Evolutionary conservation across 805 yeast genomes (phyloP), one percentile per base, ranked within the genome.

Genomic region (Starmerella roubikii): DNA sequence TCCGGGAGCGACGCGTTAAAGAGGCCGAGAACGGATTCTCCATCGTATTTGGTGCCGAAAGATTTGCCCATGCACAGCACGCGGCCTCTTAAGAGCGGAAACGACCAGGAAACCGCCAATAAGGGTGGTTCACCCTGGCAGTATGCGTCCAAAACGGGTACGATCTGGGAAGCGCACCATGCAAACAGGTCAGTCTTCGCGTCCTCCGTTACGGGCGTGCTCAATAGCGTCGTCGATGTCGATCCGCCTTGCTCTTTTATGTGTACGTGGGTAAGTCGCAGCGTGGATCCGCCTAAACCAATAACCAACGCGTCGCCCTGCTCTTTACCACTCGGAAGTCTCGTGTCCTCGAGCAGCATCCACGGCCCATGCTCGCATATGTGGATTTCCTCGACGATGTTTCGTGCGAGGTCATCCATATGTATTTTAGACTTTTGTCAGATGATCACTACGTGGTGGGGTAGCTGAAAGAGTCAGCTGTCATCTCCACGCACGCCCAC

Each of bases 231-330:
- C 12, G 17, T 33, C 7, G 41, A 34, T 11, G 23, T 11, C 15
- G 29, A n/a, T 12, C 21, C 6, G 27, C 24, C 15, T 9, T 31
- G 8, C 11, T 26, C 22, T 12, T 34, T 5, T 1, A 40, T 15
- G 10, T 7, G 3, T 3, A 46, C 44, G 2, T 28, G 18, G 12
- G 46, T 37, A 10, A 50, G 38, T 4, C 54, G 45, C 12, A 48
- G 37, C 8, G 52, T 49, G 4, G 52, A 44, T 2, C 54, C 54
- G 19, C 54, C 54, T 1, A 51, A 42, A 15, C 52, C 54, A 2
- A 51, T 39, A 8, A 48, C 51, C 5, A 37, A 25, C 21, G 22
- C 41, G n/a, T n/a, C 20, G n/a, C 51, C 52, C 11, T 19, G 4
- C 36, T 42, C 45, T 10, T 1, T 3, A 16, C 45, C 45, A 4